Conservation (phyloP, 108 stramenopile genomes). For the Ochromonas danica region DNA sequence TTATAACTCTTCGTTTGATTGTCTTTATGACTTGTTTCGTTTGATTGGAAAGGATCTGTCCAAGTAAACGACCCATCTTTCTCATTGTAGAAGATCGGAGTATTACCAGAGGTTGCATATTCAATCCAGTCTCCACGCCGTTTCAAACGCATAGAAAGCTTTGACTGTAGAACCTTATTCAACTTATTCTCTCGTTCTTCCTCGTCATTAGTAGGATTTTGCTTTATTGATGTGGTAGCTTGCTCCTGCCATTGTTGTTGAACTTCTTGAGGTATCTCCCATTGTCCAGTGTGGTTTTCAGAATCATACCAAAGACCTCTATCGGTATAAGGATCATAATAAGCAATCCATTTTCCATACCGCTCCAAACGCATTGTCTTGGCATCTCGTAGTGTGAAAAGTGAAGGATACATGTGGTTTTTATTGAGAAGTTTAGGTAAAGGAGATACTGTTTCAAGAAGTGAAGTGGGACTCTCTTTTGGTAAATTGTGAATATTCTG, state of each 20-base stretch:
- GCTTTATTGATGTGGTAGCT: background rate
- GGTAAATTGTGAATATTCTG: background rate
- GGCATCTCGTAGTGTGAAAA: slow-evolving; percentile 26
- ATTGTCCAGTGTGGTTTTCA: slow-evolving; percentile 46
- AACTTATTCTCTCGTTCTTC: slow-evolving; percentile 17
- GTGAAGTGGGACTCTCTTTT: background rate
- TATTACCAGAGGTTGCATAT: slow-evolving; percentile 46
- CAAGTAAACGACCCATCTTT: background rate
- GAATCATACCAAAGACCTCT: slow-evolving; percentile 47
- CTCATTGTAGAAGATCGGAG: slow-evolving; percentile 50
- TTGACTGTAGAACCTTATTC: background rate
- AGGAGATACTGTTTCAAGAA: background rate
- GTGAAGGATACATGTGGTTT: background rate
- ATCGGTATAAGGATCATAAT: slow-evolving; percentile 50
- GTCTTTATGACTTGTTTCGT: slow-evolving; percentile 34
- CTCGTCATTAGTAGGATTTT: slow-evolving; percentile 8
- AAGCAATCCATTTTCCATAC: slow-evolving; percentile 57
- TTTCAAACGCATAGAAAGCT: slow-evolving; percentile 48
- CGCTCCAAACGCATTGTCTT: slow-evolving; percentile 47
- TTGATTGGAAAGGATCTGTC: slow-evolving; percentile 46
- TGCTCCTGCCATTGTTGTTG: background rate
- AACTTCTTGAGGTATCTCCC: slow-evolving; percentile 48
- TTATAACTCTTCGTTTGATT: too few species aligned
- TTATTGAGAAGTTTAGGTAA: background rate
- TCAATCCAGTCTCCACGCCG: slow-evolving; percentile 55